These are phyloP conservation scores for Heracleum sosnowskyi DNA, from an alignment of 129 eudicot genomes.

Conservation along the genomic window DNA sequence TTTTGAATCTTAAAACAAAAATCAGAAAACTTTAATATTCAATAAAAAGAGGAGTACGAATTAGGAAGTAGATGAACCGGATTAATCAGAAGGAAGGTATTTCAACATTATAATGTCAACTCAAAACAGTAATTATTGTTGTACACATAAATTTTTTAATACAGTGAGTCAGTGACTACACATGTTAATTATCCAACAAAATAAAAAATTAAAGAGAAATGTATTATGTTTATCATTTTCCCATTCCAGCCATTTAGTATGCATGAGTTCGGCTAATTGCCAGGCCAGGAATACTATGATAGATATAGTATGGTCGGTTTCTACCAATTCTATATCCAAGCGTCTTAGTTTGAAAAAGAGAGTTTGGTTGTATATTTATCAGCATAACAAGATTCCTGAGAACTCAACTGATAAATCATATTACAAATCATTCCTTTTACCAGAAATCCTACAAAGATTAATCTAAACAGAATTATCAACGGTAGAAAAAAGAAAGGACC, in stretches of 20 bases:
- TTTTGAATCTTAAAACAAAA: background rate
- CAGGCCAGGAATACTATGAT: background rate
- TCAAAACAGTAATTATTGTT: background rate
- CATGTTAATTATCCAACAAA: background rate
- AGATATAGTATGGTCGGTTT: background rate
- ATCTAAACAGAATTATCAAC: background rate
- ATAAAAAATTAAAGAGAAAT: background rate
- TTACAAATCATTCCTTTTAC: background rate
- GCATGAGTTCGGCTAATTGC: background rate
- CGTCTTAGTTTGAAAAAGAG: background rate
- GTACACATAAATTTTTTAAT: background rate
- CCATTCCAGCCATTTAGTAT: background rate
- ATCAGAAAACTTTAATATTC: background rate
- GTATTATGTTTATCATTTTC: background rate
- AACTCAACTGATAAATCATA: background rate
- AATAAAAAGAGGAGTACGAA: background rate
- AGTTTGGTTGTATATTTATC: background rate
- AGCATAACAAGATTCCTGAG: no score
- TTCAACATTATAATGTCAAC: background rate
- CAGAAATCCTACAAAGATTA: background rate
- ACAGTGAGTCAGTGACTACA: background rate
- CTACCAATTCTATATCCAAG: background rate
- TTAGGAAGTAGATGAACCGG: no score
- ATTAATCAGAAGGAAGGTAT: background rate
- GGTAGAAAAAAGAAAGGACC: slow-evolving; percentile 3